phyloP scores from a whole-genome alignment of 768 basidiomycete species.

The Mycena maculata region DNA sequence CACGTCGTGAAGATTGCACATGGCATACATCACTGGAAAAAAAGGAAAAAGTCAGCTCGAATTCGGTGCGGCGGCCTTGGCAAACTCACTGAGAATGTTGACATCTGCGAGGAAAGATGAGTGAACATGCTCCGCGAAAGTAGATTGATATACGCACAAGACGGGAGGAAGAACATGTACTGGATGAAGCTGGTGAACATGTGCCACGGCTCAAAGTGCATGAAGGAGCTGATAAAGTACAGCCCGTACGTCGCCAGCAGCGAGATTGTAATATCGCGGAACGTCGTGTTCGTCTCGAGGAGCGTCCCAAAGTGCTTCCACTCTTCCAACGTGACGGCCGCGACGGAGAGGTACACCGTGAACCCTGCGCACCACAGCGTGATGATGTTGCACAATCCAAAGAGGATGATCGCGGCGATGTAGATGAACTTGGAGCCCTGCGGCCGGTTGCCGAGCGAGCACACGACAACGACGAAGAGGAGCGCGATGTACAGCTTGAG shows the following conservation, averaged over 20 bases:
- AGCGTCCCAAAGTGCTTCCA: slow-evolving; percentile 79
- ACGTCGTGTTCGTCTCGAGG: slow-evolving; percentile 71
- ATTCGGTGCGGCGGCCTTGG: not conserved
- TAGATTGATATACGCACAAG: slow-evolving; percentile 55
- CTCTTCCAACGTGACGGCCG: slow-evolving; percentile 70
- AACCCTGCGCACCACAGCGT: slow-evolving; percentile 92
- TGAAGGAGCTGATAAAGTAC: slow-evolving; percentile 87
- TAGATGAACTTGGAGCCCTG: slow-evolving; percentile 93
- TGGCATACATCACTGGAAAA: slow-evolving; percentile 85
- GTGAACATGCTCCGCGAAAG: not conserved
- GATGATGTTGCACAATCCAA: slow-evolving; percentile 82
- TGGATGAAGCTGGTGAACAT: slow-evolving; percentile 94
- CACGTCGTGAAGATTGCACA: slow-evolving; percentile 93
- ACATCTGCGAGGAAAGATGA: slow-evolving; percentile 57
- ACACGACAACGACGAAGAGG: slow-evolving; percentile 84
- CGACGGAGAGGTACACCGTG: slow-evolving; percentile 88
- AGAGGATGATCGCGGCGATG: slow-evolving; percentile 77
- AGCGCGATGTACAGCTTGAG: slow-evolving; percentile 85
- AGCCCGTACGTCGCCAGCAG: slow-evolving; percentile 82
- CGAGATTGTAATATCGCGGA: slow-evolving; percentile 88
- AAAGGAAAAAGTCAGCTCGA: not conserved
- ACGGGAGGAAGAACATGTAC: slow-evolving; percentile 91
- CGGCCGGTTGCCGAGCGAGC: slow-evolving; percentile 93
- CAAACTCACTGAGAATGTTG: slow-evolving; percentile 77
- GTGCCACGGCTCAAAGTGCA: slow-evolving; percentile 97